These are phyloP conservation scores for Durotheca rogersii DNA, from an alignment of 495 filamentous ascomycete genomes.

Conservation along the genomic window DNA sequence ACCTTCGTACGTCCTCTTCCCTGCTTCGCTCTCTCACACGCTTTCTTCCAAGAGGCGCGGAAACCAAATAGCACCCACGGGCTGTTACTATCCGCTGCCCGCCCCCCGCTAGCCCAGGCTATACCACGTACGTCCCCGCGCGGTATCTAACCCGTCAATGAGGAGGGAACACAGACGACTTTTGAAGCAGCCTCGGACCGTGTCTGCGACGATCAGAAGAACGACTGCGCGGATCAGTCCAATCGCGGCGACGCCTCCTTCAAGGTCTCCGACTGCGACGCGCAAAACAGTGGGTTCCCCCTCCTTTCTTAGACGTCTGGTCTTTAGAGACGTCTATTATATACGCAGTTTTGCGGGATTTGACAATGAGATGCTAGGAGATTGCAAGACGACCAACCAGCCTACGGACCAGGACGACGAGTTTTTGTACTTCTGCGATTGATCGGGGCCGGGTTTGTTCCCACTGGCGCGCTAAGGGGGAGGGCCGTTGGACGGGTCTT, in stretches of 20 bases:
- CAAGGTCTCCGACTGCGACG: constrained; percentile 39
- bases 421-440: constrained; percentile 25
- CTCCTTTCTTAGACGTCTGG: background rate
- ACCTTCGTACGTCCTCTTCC: constrained; percentile 46
- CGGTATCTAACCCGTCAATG: background rate
- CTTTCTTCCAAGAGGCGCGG: too few relatives aligned
- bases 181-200: constrained; percentile 42
- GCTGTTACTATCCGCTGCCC: too few relatives aligned
- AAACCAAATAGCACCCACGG: too few relatives aligned
- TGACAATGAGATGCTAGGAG: constrained; percentile 3
- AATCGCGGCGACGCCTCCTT: constrained; percentile 35
- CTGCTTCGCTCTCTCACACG: background rate
- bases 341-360: too few relatives aligned
- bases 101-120: too few relatives aligned
- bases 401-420: constrained; percentile 14
- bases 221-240: constrained; percentile 38
- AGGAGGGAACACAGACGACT: constrained; percentile 43
- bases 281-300: constrained; percentile 41
- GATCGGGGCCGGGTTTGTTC: too few relatives aligned
- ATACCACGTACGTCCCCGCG: background rate
- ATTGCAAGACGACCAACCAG: constrained; percentile 12
- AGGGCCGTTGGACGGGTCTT: too few relatives aligned
- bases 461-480: too few relatives aligned
- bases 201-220: constrained; percentile 46
- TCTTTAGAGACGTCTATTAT: background rate